Evolutionary conservation across 1,284 basidiomycete species (phyloP).

Genomic region (Violaceomyces palustris): DNA sequence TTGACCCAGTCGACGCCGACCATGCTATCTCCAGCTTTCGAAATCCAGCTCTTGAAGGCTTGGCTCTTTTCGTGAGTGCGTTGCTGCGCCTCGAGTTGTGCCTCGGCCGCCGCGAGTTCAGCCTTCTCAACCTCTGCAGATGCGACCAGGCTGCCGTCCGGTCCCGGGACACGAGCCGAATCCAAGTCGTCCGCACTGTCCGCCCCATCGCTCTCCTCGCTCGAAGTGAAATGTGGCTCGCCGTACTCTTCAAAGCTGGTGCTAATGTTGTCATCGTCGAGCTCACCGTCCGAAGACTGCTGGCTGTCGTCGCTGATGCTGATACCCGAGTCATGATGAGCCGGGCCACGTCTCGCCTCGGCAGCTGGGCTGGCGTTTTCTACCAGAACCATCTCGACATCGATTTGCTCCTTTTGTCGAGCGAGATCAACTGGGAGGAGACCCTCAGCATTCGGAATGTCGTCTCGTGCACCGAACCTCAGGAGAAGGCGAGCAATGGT

Average conservation of each 20-base stretch:
- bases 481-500: constrained; percentile 68
- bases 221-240: constrained; percentile 15
- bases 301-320: constrained; percentile 24
- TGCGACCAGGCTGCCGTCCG: too few species aligned
- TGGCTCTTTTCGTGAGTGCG: too few species aligned
- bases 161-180: too few species aligned
- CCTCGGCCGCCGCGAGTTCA: too few species aligned
- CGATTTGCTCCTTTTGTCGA: constrained; percentile 58
- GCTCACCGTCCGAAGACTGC: constrained; percentile 7
- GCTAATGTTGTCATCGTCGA: constrained; percentile 50
- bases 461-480: constrained; percentile 70
- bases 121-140: too few species aligned
- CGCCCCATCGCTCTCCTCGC: constrained; percentile 7
- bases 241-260: constrained; percentile 36
- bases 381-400: constrained; percentile 54
- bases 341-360: constrained; percentile 18
- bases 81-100: too few species aligned
- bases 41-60: constrained; percentile 26
- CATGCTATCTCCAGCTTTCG: constrained; percentile 24
- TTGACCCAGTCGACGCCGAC: constrained; percentile 29
- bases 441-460: constrained; percentile 71
- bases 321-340: constrained; percentile 21
- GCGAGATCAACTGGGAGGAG: constrained; percentile 75
- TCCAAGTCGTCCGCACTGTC: constrained; percentile 2
- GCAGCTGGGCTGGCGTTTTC: constrained; percentile 20